Conservation (phyloP, 2,329 filamentous ascomycete species). For the Domatiomyces globalis region DNA sequence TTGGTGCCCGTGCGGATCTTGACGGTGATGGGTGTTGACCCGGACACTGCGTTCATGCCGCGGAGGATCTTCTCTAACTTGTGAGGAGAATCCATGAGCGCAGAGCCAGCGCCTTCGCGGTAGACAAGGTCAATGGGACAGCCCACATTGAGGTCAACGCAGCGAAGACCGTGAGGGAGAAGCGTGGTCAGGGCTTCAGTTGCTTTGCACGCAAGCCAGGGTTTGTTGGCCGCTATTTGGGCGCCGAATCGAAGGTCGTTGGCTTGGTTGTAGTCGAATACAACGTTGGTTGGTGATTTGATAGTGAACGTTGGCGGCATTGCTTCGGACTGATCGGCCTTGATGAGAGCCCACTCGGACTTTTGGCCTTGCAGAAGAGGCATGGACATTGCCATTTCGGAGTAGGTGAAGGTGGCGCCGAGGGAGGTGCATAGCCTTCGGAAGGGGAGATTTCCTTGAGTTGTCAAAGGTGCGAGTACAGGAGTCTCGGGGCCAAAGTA, state of each 20-base stretch:
- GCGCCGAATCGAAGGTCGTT: constrained; percentile 79
- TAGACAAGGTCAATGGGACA: constrained; percentile 94
- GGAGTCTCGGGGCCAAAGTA: constrained; percentile 94
- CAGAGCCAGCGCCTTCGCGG: constrained; percentile 75
- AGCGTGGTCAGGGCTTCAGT: constrained; percentile 65
- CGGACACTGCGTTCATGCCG: constrained; percentile 89
- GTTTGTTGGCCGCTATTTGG: constrained; percentile 84
- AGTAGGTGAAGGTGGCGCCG: constrained; percentile 87
- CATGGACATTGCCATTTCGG: constrained; percentile 91
- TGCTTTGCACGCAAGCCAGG: constrained; percentile 78
- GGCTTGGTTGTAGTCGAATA: constrained; percentile 65
- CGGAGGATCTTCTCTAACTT: constrained; percentile 91
- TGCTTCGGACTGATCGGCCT: constrained; percentile 74
- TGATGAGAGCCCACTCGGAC: constrained; percentile 87
- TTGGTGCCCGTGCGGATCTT: constrained; percentile 89
- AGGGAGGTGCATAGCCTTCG: constrained; percentile 77
- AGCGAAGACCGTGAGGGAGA: constrained; percentile 61
- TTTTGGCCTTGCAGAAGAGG: constrained; percentile 81
- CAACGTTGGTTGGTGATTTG: constrained; percentile 34
- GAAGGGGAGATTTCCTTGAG: constrained; percentile 92
- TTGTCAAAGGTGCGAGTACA: constrained; percentile 84
- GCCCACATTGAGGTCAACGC: constrained; percentile 92
- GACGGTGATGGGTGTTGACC: constrained; percentile 78
- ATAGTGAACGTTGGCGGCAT: constrained; percentile 53
- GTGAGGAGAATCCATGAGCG: constrained; percentile 69